Base-by-base conservation (phyloP, 148 eudicot genomes). In the Fagopyrum homotropicum region DNA sequence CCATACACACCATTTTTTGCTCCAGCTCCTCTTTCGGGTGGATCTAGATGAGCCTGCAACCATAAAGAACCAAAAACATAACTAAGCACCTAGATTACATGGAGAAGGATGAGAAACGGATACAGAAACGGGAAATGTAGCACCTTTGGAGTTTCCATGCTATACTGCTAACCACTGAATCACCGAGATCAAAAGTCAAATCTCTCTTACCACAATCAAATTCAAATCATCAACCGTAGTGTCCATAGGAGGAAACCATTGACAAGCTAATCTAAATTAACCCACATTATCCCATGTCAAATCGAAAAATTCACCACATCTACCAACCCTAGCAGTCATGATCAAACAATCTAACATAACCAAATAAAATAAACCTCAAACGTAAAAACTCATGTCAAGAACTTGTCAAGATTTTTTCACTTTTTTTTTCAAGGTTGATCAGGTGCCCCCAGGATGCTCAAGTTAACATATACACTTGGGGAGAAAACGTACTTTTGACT, bases 41-140 rank as follows among this genome's bases (percentile, higher is more conserved):
- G 75, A 82, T 93, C 98, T 35, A 86, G 76, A 79, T 90, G 82
- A 75, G 79, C 93, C 98, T 93, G 86, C 45, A 77, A 74, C 63
- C 16, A 59, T 71, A 69, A 64, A 75, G 47, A 47, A 10, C 3
- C 4, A 2, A 51, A 50, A 66, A 66, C 44, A 4, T 3, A 66
- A 66, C 35, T 64, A 4, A 50, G 54, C 14, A 50, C 54, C 40
- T 35, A 35, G 2, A 35, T 35, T 35, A 2, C 40, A 35, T 2
- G 40, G 40, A 35, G 3, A 35, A 35, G 40, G 40, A 35, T 35
- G 40, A 35, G 40, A 35, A 35, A 35, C 40, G 40, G 40, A 35
- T 35, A 35, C 40, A 35, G 3, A 35, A 35, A 35, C 2, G 40
- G 40, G 40, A 35, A 35, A 35, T 35, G 40, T 35, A 35, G 40